Conservation (phyloP, 2,329 filamentous ascomycete genomes). For the Metarhizium robertsii region DNA sequence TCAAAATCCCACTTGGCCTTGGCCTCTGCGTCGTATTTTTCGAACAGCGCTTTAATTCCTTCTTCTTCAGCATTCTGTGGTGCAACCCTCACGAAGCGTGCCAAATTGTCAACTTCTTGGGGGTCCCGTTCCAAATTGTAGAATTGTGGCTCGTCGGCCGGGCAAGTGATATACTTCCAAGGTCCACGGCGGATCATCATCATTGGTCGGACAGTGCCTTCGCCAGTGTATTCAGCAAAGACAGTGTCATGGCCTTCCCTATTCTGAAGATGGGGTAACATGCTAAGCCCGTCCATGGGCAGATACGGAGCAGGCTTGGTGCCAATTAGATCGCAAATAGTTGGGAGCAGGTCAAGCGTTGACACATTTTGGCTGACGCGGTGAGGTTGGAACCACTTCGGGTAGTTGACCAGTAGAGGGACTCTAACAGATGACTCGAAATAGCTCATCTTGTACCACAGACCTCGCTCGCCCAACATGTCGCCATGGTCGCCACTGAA, state of each 20-base stretch:
- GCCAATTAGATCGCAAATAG: conserved; percentile 74
- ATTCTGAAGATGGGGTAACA: conserved; percentile 66
- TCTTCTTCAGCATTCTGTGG: conserved; percentile 33
- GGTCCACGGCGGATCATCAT: conserved; percentile 88
- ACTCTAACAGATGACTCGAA: conserved; percentile 87
- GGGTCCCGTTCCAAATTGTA: conserved; percentile 73
- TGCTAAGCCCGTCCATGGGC: conserved; percentile 77
- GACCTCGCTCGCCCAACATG: conserved; percentile 84
- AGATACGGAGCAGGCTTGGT: conserved; percentile 58
- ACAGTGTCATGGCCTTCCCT: conserved; percentile 69
- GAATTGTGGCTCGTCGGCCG: conserved; percentile 74
- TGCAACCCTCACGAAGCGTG: conserved; percentile 31
- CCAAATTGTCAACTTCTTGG: conserved; percentile 66
- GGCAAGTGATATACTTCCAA: conserved; percentile 88
- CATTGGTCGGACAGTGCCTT: conserved; percentile 78
- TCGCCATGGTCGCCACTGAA: conserved; percentile 93
- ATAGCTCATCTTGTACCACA: conserved; percentile 99
- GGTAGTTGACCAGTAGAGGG: conserved; percentile 76
- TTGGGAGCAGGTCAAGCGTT: conserved; percentile 83
- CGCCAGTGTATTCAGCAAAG: conserved; percentile 91
- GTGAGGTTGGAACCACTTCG: conserved; percentile 63
- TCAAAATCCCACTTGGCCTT: conserved; percentile 72
- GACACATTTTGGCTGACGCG: conserved; percentile 78
- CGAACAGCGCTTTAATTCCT: conserved; percentile 40
- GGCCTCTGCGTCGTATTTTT: conserved; percentile 66